phyloP scores from a whole-genome alignment of 2,329 filamentous ascomycete genomes.

The Fusarium globosum region DNA sequence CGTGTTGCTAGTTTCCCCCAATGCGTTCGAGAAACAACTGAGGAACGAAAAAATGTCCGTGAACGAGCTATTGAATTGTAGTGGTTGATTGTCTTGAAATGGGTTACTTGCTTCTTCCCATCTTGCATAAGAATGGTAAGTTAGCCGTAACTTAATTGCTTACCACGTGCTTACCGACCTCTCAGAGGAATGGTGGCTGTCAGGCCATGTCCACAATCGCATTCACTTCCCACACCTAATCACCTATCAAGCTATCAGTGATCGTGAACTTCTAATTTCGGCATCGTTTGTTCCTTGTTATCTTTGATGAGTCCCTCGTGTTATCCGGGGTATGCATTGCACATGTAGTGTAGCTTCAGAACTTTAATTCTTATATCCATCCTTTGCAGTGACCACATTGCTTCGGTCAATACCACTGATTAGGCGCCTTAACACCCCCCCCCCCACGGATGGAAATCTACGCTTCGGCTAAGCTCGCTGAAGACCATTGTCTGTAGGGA shows the following conservation, averaged over 20 bases:
- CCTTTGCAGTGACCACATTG: not conserved
- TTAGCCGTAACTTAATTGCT: not conserved
- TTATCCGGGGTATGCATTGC: not conserved
- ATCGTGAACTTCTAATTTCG: constrained; percentile 9
- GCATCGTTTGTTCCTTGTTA: not conserved
- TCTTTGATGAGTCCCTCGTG: not conserved
- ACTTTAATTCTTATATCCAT: not conserved
- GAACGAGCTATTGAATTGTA: not conserved
- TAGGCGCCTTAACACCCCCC: not conserved
- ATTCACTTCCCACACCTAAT: constrained; percentile 1
- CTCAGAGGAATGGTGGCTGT: constrained; percentile 9
- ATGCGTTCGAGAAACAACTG: not conserved
- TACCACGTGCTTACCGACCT: not conserved
- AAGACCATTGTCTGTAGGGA: not conserved
- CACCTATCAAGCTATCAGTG: not conserved
- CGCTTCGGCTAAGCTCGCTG: not conserved
- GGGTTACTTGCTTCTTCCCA: not conserved
- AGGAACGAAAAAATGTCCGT: not conserved
- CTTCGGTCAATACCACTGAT: not conserved
- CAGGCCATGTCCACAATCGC: not conserved
- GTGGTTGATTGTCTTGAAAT: not conserved
- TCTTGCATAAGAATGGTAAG: not conserved
- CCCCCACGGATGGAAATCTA: not conserved
- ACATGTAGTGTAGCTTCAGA: not conserved
- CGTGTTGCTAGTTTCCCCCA: not conserved